Conservation (phyloP, 306 rosid genomes). For the Cicer yamashitae region DNA sequence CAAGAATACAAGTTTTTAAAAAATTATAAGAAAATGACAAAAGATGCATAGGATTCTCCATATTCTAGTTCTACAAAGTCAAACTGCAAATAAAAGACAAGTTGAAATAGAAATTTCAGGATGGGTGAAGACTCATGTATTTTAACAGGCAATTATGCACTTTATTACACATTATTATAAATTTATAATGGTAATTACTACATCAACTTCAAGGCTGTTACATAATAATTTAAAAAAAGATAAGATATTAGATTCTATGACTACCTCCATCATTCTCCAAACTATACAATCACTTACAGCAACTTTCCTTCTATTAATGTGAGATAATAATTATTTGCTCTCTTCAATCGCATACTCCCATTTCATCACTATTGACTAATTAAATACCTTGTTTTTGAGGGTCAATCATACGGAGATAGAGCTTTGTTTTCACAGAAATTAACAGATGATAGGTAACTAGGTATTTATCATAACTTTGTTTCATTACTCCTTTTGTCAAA, state of each 20-base stretch:
- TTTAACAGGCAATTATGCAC: neutral
- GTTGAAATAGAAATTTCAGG: neutral
- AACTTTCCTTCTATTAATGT: constrained; percentile 1
- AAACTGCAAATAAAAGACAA: neutral
- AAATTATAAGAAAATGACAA: neutral
- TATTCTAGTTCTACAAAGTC: neutral
- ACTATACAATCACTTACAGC: neutral
- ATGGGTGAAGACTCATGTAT: constrained; percentile 15
- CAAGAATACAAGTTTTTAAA: neutral
- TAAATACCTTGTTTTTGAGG: neutral
- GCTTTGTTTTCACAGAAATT: too few species aligned
- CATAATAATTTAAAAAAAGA: too few species aligned
- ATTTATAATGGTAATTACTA: neutral
- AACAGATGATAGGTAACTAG: too few species aligned
- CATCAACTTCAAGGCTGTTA: constrained; percentile 6
- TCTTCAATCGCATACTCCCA: constrained; percentile 5
- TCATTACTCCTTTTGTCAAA: too few species aligned
- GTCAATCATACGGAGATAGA: too few species aligned
- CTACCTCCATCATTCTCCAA: constrained; percentile 2
- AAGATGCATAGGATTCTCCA: constrained; percentile 2
- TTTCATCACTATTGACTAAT: neutral
- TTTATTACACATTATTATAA: neutral
- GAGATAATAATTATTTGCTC: neutral
- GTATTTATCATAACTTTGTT: too few species aligned
- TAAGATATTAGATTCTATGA: too few species aligned